These are phyloP conservation scores for Actinidia arguta DNA, from an alignment of 179 eudicot species.

Conservation along the genomic window DNA sequence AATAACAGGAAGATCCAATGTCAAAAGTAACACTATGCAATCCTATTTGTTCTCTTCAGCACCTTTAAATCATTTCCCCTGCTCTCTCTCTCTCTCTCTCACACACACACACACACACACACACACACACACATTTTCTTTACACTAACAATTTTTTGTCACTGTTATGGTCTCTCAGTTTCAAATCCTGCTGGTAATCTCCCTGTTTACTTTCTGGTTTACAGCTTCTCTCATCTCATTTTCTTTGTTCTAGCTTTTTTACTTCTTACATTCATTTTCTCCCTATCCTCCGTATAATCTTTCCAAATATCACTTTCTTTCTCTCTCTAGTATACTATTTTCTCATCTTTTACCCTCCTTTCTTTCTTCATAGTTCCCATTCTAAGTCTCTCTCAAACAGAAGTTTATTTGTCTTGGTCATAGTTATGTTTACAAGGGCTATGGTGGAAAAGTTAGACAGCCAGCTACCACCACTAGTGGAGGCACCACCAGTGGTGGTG, in stretches of 20 bases:
- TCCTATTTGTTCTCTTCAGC: conserved; percentile 10
- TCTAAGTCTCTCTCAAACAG: background rate
- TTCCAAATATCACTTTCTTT: background rate
- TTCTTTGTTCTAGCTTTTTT: background rate
- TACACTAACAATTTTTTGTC: too few species aligned
- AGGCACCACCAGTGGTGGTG: conserved; percentile 29
- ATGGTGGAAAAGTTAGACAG: conserved; percentile 33
- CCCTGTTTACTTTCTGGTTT: too few species aligned
- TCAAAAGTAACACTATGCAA: conserved; percentile 10
- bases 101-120: too few species aligned
- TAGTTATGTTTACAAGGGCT: conserved; percentile 17
- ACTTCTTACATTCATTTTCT: background rate
- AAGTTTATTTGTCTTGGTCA: background rate
- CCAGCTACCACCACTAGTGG: conserved; percentile 58
- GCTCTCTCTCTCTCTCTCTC: background rate
- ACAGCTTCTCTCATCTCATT: too few species aligned
- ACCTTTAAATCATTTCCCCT: background rate
- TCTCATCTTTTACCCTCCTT: background rate
- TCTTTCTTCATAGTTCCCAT: background rate
- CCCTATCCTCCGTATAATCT: background rate
- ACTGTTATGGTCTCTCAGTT: too few species aligned
- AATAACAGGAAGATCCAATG: conserved; percentile 23
- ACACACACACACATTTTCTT: too few species aligned
- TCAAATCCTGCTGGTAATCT: too few species aligned
- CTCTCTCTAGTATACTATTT: background rate